Conservation (phyloP, 2,329 filamentous ascomycete genomes). For the Didymosphaeria variabile region DNA sequence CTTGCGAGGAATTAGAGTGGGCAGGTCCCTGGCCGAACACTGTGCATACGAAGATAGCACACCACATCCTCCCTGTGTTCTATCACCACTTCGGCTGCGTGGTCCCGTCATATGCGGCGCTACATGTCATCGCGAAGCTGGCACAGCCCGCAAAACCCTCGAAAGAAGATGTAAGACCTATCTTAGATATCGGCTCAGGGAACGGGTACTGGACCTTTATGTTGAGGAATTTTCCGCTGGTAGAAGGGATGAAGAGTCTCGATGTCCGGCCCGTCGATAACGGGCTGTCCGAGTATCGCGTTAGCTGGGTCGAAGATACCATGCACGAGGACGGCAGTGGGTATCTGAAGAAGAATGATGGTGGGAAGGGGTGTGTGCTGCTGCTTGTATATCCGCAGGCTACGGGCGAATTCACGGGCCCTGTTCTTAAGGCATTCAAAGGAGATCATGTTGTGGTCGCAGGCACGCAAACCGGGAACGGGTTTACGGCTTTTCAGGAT, state of each 20-base stretch:
- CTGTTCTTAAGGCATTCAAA: constrained; percentile 67
- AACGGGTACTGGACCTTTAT: constrained; percentile 81
- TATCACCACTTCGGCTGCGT: constrained; percentile 84
- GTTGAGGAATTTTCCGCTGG: constrained; percentile 73
- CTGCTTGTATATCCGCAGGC: constrained; percentile 79
- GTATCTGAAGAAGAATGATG: constrained; percentile 60
- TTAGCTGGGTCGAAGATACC: constrained; percentile 74
- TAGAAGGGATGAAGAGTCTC: constrained; percentile 63
- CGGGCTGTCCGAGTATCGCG: constrained; percentile 72
- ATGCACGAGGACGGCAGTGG: constrained; percentile 66
- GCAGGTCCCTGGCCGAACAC: constrained; percentile 66
- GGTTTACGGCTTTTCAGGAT: constrained; percentile 74
- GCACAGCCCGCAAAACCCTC: constrained; percentile 45
- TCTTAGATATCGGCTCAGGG: constrained; percentile 74
- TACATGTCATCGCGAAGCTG: constrained; percentile 68
- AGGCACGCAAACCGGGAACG: constrained; percentile 77
- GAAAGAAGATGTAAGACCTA: constrained; percentile 53
- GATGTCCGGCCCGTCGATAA: constrained; percentile 71
- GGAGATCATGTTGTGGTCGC: constrained; percentile 74
- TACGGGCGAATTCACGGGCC: constrained; percentile 70
- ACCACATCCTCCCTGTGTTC: constrained; percentile 75
- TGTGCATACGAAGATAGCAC: constrained; percentile 63
- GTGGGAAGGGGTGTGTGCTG: constrained; percentile 66
- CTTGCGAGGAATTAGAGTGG: constrained; percentile 71
- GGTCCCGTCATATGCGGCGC: constrained; percentile 72